These are phyloP conservation scores for Vitis amurensis DNA, from an alignment of 164 flowering plant species.

Conservation along the genomic window DNA sequence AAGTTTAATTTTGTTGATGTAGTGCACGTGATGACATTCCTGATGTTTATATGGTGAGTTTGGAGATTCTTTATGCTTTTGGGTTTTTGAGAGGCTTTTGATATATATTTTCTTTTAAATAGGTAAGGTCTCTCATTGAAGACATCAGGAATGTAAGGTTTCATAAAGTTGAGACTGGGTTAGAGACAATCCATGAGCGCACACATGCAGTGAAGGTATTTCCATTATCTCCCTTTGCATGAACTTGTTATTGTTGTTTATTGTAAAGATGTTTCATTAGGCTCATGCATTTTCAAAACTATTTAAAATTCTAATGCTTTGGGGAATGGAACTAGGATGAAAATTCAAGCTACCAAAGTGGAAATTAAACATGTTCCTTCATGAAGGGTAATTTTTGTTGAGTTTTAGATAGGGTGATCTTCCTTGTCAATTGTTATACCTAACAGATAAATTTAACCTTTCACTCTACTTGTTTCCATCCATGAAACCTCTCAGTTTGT, in stretches of 20 bases:
- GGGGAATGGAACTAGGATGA: no score
- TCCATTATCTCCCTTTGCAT: not conserved
- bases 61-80: not conserved
- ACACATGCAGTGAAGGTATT: conserved; percentile 84
- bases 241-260: not conserved
- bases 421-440: no score
- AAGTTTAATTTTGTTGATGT: conserved; percentile 16
- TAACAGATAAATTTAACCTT: no score
- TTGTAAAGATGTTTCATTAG: not conserved
- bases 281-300: not conserved
- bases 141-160: conserved; percentile 87
- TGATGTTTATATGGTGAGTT: conserved; percentile 80
- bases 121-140: conserved; percentile 89
- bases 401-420: no score
- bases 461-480: no score
- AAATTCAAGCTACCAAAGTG: no score
- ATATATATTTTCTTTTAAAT: conserved; percentile 1
- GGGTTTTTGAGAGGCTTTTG: not conserved
- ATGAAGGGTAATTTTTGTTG: no score
- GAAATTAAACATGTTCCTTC: not conserved
- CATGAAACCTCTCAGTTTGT: no score
- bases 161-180: conserved; percentile 78
- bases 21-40: conserved; percentile 93
- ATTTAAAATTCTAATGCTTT: no score
- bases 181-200: conserved; percentile 69